Conservation (phyloP, 2,329 filamentous ascomycete species). For the Nemania sp. region DNA sequence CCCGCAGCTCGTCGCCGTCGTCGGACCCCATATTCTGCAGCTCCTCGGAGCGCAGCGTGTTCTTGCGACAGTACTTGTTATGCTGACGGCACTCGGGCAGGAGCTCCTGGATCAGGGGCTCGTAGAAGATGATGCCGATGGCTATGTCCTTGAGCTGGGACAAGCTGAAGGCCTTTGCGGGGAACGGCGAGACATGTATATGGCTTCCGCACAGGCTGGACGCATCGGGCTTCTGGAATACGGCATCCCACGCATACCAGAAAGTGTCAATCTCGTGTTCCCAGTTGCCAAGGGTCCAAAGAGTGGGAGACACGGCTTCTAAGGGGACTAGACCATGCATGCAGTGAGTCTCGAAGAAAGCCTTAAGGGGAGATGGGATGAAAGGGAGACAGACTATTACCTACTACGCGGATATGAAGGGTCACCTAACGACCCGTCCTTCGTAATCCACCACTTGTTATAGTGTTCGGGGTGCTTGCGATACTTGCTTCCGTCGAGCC, state of each 20-base stretch:
- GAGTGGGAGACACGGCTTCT: conserved; percentile 3
- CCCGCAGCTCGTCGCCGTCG: neutral
- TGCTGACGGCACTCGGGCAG: neutral
- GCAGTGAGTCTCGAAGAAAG: no score
- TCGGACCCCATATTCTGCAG: neutral
- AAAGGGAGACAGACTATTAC: neutral
- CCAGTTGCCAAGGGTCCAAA: neutral
- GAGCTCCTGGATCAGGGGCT: neutral
- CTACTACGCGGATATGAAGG: conserved; percentile 1
- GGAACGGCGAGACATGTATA: neutral
- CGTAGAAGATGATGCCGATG: neutral
- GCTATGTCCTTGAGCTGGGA: neutral
- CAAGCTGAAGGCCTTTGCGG: neutral
- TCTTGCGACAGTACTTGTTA: neutral
- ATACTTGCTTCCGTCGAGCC: neutral
- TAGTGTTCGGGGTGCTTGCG: neutral
- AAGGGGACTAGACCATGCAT: neutral
- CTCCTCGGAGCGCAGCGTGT: neutral
- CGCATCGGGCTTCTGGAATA: neutral
- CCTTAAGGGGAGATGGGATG: neutral
- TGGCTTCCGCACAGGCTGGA: neutral
- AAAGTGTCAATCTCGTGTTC: neutral
- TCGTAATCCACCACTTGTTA: conserved; percentile 5
- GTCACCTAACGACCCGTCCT: neutral
- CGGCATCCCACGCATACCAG: neutral